A percentile compares a stretch with the other conserved stretches of the same genome.
Conservation (phyloP, 1,139 yeast species). For the Hanseniaspora uvarum region DNA sequence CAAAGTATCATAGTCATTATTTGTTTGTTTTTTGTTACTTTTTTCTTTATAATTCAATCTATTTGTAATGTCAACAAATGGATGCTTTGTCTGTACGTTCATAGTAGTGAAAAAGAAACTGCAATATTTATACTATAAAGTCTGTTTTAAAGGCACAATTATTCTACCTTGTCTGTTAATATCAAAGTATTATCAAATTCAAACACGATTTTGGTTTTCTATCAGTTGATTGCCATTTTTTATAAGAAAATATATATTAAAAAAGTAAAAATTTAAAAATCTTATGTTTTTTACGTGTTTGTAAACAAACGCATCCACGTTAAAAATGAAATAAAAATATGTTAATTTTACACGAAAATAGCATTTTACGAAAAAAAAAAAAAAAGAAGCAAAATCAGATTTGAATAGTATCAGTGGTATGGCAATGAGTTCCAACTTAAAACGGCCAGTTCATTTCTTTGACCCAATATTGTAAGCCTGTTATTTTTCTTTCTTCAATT, state of each 20-base stretch:
- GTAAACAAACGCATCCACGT: constrained; percentile 7
- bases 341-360: neutral
- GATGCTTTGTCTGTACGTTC: neutral
- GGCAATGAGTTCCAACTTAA: constrained; percentile 13
- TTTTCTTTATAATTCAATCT: neutral
- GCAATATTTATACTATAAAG: too few species aligned
- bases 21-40: neutral
- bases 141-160: neutral
- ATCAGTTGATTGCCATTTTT: neutral
- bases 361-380: constrained; percentile 9
- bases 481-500: constrained; percentile 50
- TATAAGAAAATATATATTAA: neutral
- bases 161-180: neutral
- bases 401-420: too few species aligned
- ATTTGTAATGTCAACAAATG: constrained; percentile 1
- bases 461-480: constrained; percentile 49
- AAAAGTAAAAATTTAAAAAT: neutral
- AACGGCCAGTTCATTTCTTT: constrained; percentile 31
- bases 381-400: neutral
- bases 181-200: neutral
- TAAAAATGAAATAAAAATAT: neutral
- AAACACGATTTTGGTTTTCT: neutral
- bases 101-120: neutral
- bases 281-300: constrained; percentile 3
- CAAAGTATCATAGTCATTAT: neutral